These are phyloP conservation scores for Curvularia spicifera DNA, from an alignment of 2,329 filamentous ascomycete species.

Conservation along the genomic window DNA sequence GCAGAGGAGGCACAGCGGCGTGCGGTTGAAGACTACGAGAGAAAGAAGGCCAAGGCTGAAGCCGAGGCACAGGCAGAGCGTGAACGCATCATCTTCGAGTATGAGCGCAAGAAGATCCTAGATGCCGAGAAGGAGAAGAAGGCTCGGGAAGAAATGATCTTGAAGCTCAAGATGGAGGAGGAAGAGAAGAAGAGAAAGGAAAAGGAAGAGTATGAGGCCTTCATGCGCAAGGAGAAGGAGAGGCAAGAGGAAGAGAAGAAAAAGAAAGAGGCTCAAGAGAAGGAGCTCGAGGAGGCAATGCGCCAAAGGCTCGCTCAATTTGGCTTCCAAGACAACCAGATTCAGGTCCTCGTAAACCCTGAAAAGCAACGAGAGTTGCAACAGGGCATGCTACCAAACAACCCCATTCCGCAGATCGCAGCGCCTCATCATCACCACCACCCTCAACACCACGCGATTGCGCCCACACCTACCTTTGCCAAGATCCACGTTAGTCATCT, in stretches of 20 bases:
- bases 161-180: constrained; percentile 51
- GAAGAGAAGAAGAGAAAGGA: constrained; percentile 52
- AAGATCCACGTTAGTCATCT: constrained; percentile 57
- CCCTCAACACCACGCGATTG: constrained; percentile 5
- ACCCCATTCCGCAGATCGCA: constrained; percentile 35
- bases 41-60: constrained; percentile 44
- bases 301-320: constrained; percentile 52
- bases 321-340: constrained; percentile 57
- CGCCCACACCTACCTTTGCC: constrained; percentile 52
- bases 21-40: constrained; percentile 45
- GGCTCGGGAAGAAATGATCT: constrained; percentile 47
- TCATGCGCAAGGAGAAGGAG: constrained; percentile 50
- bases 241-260: constrained; percentile 52
- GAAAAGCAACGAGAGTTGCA: constrained; percentile 52
- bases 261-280: constrained; percentile 50
- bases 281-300: constrained; percentile 55
- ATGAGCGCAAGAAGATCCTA: constrained; percentile 45
- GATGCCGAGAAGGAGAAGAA: constrained; percentile 49
- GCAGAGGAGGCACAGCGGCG: constrained; percentile 41
- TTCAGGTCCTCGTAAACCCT: constrained; percentile 56
- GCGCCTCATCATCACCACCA: constrained; percentile 11
- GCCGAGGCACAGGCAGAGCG: constrained; percentile 37
- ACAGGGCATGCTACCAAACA: constrained; percentile 42
- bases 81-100: constrained; percentile 46
- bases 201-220: constrained; percentile 52